Conservation (phyloP, 1,139 yeast genomes). For the Candida tropicalis region DNA sequence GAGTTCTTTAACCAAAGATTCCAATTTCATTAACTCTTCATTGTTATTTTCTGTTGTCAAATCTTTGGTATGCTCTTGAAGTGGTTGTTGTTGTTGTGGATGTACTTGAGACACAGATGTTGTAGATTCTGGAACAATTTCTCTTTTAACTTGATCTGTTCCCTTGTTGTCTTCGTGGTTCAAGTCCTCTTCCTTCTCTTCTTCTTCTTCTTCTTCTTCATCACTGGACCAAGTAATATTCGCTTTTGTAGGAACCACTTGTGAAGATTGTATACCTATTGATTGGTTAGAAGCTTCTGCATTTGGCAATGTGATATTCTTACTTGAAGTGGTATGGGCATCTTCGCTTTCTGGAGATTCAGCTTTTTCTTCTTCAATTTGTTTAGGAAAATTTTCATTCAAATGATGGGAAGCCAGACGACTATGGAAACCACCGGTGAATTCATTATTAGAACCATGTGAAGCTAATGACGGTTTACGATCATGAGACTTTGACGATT, state of each 20-base stretch:
- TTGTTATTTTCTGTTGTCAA: neutral
- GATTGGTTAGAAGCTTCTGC: conserved; percentile 21
- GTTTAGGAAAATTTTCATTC: conserved; percentile 6
- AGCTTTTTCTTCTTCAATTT: conserved; percentile 7
- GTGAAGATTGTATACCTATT: conserved; percentile 56
- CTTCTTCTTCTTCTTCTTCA: conserved; percentile 49
- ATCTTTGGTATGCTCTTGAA: neutral
- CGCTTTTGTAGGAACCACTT: conserved; percentile 76
- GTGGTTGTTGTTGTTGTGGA: no score
- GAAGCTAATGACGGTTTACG: conserved; percentile 12
- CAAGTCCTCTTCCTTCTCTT: conserved; percentile 15
- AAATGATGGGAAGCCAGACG: conserved; percentile 13
- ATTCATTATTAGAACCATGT: conserved; percentile 2
- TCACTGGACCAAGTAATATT: conserved; percentile 83
- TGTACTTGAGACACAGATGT: conserved; percentile 2
- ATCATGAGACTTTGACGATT: conserved; percentile 7
- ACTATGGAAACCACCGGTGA: conserved; percentile 13
- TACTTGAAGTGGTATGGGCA: conserved; percentile 16
- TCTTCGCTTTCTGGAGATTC: conserved; percentile 12
- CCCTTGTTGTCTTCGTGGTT: neutral
- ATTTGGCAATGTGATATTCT: conserved; percentile 25
- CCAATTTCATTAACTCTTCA: conserved; percentile 17
- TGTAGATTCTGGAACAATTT: neutral
- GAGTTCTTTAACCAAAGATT: conserved; percentile 17
- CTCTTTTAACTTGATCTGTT: neutral